Evolutionary conservation across 2,329 filamentous ascomycete genomes (phyloP).

Genomic region (Thelonectria blattea): DNA sequence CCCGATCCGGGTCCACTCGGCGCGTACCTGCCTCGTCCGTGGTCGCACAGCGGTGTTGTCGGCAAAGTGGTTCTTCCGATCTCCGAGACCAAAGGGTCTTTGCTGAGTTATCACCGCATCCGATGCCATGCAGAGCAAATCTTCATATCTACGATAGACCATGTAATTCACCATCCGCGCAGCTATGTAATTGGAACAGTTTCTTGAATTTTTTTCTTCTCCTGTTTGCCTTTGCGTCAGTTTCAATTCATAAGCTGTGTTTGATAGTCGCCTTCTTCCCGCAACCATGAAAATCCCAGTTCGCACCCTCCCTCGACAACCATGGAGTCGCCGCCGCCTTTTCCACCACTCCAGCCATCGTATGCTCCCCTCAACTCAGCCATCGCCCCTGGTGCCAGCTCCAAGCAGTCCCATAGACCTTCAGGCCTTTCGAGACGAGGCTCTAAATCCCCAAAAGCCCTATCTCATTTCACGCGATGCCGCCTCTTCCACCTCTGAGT

Average conservation of each 20-base stretch:
- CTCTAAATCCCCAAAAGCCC: constrained; percentile 60
- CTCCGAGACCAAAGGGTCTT: neutral
- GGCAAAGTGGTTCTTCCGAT: neutral
- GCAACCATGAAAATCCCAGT: constrained; percentile 24
- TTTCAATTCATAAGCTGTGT: neutral
- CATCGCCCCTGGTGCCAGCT: constrained; percentile 20
- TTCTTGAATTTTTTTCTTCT: neutral
- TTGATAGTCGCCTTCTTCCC: neutral
- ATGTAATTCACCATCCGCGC: neutral
- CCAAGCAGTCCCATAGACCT: constrained; percentile 38
- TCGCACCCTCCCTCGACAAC: constrained; percentile 1
- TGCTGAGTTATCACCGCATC: neutral
- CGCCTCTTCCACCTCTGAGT: constrained; percentile 41
- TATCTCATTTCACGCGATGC: constrained; percentile 53
- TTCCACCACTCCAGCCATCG: constrained; percentile 20
- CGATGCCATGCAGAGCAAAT: no score
- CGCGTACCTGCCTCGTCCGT: neutral
- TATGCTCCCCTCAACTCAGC: constrained; percentile 14
- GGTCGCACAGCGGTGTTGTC: neutral
- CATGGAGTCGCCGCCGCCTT: constrained; percentile 27
- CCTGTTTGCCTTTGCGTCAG: neutral
- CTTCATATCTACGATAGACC: no score
- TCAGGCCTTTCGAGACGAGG: constrained; percentile 57
- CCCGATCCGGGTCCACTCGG: neutral
- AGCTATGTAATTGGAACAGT: neutral